Conservation (phyloP, 1,284 basidiomycete species). For the Naganishia albida region DNA sequence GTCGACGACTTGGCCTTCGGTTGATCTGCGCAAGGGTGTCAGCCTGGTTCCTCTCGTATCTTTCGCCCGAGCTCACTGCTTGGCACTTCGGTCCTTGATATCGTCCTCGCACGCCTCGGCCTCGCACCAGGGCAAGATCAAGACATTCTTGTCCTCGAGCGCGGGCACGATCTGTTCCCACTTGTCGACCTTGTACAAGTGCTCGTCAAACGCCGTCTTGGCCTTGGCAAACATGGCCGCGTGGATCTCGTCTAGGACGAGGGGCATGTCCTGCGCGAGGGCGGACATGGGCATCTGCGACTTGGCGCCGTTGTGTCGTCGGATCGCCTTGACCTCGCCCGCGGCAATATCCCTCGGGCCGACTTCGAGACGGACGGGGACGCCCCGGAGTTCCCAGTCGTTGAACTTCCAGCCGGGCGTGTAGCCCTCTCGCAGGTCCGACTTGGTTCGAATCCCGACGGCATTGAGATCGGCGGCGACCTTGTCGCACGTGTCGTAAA, state of each 20-base stretch:
- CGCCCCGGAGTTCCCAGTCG: constrained; percentile 99
- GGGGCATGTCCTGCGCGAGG: constrained; percentile 63
- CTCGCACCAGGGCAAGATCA: constrained; percentile 97
- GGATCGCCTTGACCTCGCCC: constrained; percentile 77
- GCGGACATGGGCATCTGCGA: constrained; percentile 68
- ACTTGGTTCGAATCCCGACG: constrained; percentile 78
- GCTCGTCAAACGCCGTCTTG: constrained; percentile 71
- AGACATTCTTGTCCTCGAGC: constrained; percentile 84
- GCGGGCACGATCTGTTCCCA: constrained; percentile 93
- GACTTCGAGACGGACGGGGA: constrained; percentile 93
- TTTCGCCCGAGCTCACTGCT: constrained; percentile 71
- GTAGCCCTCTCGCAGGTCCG: constrained; percentile 91
- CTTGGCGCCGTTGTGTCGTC: constrained; percentile 84
- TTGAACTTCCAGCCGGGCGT: constrained; percentile 99
- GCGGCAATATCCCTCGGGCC: constrained; percentile 90
- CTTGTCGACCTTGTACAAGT: constrained; percentile 71
- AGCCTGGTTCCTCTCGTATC: neutral
- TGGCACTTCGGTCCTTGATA: constrained; percentile 91
- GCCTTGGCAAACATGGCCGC: constrained; percentile 82
- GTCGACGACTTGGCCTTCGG: constrained; percentile 70
- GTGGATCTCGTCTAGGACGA: constrained; percentile 84
- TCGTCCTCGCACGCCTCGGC: constrained; percentile 91
- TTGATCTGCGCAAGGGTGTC: constrained; percentile 57
- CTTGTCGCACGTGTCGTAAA: constrained; percentile 76
- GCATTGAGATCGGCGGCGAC: constrained; percentile 71